Evolutionary conservation across 192 early-diverging fungal genomes (phyloP).

Genomic region (Podila horticola): DNA sequence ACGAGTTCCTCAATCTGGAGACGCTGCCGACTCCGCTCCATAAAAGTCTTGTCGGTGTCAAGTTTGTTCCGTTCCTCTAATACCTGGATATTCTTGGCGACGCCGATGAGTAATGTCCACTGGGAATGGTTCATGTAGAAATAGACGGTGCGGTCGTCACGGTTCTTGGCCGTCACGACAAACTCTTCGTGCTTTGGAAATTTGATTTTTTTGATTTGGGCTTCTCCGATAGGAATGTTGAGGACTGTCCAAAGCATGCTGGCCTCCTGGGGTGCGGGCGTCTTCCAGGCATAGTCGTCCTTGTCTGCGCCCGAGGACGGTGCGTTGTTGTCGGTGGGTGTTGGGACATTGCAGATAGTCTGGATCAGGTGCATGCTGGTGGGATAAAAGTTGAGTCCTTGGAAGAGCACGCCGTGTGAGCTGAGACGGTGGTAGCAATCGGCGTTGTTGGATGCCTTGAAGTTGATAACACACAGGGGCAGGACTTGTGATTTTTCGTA

Average conservation of each 20-base stretch:
- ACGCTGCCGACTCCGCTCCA: not conserved
- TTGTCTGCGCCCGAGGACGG: not conserved
- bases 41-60: not conserved
- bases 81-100: conserved; percentile 11
- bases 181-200: not conserved
- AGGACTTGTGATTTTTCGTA: conserved; percentile 44
- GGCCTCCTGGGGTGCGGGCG: not conserved
- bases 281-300: not conserved
- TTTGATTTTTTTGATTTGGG: conserved; percentile 13
- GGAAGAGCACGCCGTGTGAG: conserved; percentile 9
- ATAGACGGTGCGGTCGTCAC: not conserved
- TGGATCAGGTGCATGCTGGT: conserved; percentile 14
- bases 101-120: not conserved
- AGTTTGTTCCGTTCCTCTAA: not conserved
- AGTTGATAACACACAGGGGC: conserved; percentile 44
- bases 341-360: conserved; percentile 5
- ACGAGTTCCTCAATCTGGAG: not conserved
- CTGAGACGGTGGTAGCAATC: conserved; percentile 21
- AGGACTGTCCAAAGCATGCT: conserved; percentile 8
- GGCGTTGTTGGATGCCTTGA: conserved; percentile 27
- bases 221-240: not conserved
- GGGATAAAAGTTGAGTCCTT: not conserved
- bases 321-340: conserved; percentile 6
- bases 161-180: not conserved
- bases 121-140: not conserved